Conservation (phyloP, 192 early-diverging fungal species). For the Fimicolochytrium jonesii region DNA sequence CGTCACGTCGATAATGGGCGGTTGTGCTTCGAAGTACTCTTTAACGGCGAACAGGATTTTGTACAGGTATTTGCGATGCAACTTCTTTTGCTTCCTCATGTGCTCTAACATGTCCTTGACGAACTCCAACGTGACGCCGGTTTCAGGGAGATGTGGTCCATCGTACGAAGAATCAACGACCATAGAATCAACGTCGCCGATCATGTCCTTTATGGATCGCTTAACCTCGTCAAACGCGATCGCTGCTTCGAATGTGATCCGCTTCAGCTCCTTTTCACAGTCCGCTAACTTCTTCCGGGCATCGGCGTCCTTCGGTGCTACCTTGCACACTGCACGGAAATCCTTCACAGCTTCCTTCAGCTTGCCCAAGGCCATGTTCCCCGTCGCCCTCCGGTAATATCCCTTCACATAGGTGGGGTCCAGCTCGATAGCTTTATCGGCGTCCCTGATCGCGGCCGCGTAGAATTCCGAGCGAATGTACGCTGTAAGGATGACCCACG, state of each 20-base stretch:
- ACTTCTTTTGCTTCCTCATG: conserved; percentile 84
- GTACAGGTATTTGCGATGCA: conserved; percentile 86
- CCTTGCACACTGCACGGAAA: conserved; percentile 60
- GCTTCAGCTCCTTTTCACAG: conserved; percentile 86
- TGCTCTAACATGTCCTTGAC: conserved; percentile 68
- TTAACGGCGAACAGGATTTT: conserved; percentile 77
- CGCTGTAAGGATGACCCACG: conserved; percentile 33
- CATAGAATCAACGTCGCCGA: conserved; percentile 64
- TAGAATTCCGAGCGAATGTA: conserved; percentile 84
- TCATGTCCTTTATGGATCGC: conserved; percentile 46
- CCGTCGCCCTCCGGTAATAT: conserved; percentile 90
- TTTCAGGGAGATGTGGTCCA: conserved; percentile 72
- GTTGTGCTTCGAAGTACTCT: conserved; percentile 66
- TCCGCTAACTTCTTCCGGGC: conserved; percentile 75
- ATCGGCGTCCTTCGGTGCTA: conserved; percentile 73
- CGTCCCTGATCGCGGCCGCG: conserved; percentile 67
- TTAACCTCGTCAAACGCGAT: conserved; percentile 64
- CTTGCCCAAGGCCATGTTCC: conserved; percentile 78
- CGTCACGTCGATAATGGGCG: conserved; percentile 79
- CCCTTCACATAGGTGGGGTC: conserved; percentile 86
- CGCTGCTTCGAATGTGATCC: conserved; percentile 89
- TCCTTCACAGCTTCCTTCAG: conserved; percentile 72
- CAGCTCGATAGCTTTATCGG: conserved; percentile 74
- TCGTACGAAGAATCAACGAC: conserved; percentile 65
- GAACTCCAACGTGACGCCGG: conserved; percentile 77